phyloP scores from a whole-genome alignment of 441 rosid species.

The California macrophylla region DNA sequence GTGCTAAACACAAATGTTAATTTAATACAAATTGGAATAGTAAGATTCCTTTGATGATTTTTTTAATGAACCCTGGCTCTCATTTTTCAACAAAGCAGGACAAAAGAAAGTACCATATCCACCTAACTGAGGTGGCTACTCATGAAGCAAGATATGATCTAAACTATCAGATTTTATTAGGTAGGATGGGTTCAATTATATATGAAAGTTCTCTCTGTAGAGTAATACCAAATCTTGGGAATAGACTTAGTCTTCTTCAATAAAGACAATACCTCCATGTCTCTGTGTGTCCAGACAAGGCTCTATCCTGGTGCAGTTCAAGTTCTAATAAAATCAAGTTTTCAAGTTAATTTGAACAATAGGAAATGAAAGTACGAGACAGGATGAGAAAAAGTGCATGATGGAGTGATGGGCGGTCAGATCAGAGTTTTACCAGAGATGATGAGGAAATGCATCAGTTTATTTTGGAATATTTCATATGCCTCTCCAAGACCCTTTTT shows the following conservation, averaged over 20 bases:
- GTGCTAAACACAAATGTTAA: neutral
- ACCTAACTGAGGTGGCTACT: conserved; percentile 19
- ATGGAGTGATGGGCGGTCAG: conserved; percentile 27
- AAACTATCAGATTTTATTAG: conserved; percentile 20
- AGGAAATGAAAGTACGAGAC: conserved; percentile 9
- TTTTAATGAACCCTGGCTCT: neutral
- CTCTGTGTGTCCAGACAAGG: conserved; percentile 23
- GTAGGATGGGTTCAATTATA: conserved; percentile 19
- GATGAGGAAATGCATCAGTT: conserved; percentile 28
- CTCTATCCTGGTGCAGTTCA: conserved; percentile 12
- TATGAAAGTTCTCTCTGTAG: conserved; percentile 6
- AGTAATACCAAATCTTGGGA: conserved; percentile 17
- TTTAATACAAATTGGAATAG: neutral
- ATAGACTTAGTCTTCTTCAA: conserved; percentile 3
- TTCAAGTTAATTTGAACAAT: conserved; percentile 6
- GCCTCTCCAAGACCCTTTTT: conserved; percentile 24
- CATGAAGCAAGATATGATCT: conserved; percentile 11
- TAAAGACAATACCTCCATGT: conserved; percentile 27
- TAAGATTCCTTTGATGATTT: neutral
- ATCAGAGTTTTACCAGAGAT: conserved; percentile 16
- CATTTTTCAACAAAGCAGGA: conserved; percentile 20
- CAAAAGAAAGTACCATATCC: conserved; percentile 23
- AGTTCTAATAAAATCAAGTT: conserved; percentile 9
- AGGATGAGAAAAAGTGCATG: conserved; percentile 19
- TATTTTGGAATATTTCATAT: conserved; percentile 29